Conservation (phyloP, 768 basidiomycete genomes). For the Panellus pusillus region DNA sequence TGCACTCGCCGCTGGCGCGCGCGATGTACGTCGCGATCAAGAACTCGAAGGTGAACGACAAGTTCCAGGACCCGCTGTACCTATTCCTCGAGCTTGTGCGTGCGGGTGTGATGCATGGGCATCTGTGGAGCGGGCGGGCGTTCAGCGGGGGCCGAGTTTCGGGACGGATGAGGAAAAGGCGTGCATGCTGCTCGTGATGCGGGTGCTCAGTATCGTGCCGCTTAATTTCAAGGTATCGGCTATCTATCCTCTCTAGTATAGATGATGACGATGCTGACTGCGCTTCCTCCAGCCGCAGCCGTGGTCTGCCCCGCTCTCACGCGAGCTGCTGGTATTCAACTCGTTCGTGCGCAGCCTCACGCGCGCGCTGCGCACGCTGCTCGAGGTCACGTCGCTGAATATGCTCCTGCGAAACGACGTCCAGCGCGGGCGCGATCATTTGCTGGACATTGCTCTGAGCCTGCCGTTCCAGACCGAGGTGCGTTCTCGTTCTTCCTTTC, state of each 20-base stretch:
- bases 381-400: conserved; percentile 88
- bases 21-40: conserved; percentile 87
- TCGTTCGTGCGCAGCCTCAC: conserved; percentile 92
- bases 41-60: conserved; percentile 85
- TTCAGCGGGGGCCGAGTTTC: conserved; percentile 97
- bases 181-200: conserved; percentile 94
- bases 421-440: conserved; percentile 82
- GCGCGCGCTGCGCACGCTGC: conserved; percentile 82
- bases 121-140: conserved; percentile 82
- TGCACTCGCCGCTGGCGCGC: conserved; percentile 85
- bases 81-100: conserved; percentile 93
- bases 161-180: conserved; percentile 95
- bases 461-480: conserved; percentile 95
- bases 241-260: not conserved
- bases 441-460: conserved; percentile 88
- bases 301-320: conserved; percentile 95
- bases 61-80: conserved; percentile 96
- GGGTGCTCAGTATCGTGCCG: conserved; percentile 93
- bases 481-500: not conserved
- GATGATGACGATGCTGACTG: not conserved
- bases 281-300: conserved; percentile 62
- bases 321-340: conserved; percentile 97
- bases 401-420: conserved; percentile 92
- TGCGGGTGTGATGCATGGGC: conserved; percentile 96
- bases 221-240: conserved; percentile 86